Conservation (phyloP, 2,329 filamentous ascomycete genomes). For the Ambrosiella cleistominuta region DNA sequence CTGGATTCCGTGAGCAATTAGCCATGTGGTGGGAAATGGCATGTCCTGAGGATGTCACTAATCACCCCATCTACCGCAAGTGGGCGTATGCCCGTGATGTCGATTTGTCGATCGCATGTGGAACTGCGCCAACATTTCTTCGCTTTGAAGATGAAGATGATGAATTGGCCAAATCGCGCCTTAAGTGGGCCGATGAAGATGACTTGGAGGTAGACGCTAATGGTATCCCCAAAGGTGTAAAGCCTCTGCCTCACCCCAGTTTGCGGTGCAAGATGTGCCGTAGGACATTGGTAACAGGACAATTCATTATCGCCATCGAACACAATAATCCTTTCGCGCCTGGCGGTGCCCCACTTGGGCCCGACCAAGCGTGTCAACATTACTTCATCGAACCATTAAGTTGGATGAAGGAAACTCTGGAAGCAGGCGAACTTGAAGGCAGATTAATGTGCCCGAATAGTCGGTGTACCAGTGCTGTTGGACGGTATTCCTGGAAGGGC, state of each 20-base stretch:
- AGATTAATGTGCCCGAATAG: slow-evolving; percentile 64
- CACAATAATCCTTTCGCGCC: slow-evolving; percentile 29
- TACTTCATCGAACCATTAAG: slow-evolving; percentile 81
- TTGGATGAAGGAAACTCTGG: slow-evolving; percentile 81
- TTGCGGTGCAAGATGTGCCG: slow-evolving; percentile 87
- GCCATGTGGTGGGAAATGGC: slow-evolving; percentile 76
- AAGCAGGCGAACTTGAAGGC: slow-evolving; percentile 66
- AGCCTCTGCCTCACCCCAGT: slow-evolving; percentile 13
- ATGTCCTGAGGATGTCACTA: slow-evolving; percentile 48
- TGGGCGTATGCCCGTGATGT: slow-evolving; percentile 41
- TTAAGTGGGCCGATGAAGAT: slow-evolving; percentile 15
- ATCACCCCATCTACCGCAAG: slow-evolving; percentile 62
- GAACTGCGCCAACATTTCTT: slow-evolving; percentile 65
- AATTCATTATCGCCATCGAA: slow-evolving; percentile 40
- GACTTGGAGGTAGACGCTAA: slow-evolving; percentile 13
- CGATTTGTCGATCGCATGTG: slow-evolving; percentile 44
- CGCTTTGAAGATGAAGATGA: slow-evolving; percentile 56
- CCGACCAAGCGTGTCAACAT: slow-evolving; percentile 47
- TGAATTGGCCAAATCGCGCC: slow-evolving; percentile 21
- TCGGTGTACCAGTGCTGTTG: slow-evolving; percentile 67
- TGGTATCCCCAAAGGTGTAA: slow-evolving; percentile 10
- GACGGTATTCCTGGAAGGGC: slow-evolving; percentile 92
- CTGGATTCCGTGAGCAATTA: slow-evolving; percentile 80
- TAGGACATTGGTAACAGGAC: slow-evolving; percentile 35
- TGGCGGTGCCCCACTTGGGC: slow-evolving; percentile 13